Base-by-base conservation (phyloP, 345 rosid genomes). In the Hypericum androsaemum region DNA sequence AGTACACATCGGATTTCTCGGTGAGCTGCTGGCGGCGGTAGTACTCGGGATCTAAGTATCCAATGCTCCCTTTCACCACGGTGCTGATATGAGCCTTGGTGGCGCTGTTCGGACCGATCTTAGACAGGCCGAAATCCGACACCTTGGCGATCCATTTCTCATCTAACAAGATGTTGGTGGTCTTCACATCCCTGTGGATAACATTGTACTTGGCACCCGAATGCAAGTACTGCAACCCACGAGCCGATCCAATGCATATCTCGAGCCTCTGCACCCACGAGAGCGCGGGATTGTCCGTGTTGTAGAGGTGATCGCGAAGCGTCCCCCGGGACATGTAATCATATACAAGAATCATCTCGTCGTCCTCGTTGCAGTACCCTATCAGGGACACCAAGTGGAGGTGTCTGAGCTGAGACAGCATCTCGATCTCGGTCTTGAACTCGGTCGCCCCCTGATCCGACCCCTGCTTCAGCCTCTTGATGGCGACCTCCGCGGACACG, bases 1-100 rank as follows among this genome's bases (percentile, higher is more conserved):
- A 85, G 54, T 80, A 85, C 22, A 80, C 86, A 54, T 84, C 94
- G 0, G 86, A 81, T 67, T 84, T 84, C 6, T 77, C 82, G 0
- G 89, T 79, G 6, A 84, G 54, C 17, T 61, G 62, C 47, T 76
- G 80, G 39, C 65, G 74, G 9, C 84, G 78, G 22, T 54, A 74
- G 41, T 79, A 80, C 50, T 84, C 86, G 0, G 88, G 94, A 46
- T 84, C 94, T 41, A 81, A 50, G 42, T 81, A 80, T 1, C 88
- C 80, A 3, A 77, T 0, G 41, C 80, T 73, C 8, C 88, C 84
- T 50, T 64, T 81, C 12, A 81, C 88, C 8, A 55, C 60, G 0
- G 88, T 81, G 10, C 75, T 67, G 12, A 81, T 77, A 5, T 74
- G 77, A 0, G 77, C 58, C 14, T 72, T 67, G 7, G 82, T 70